Evolutionary conservation across 768 basidiomycete species (phyloP), one percentile per base, ranked within the genome.

Genomic region (Boletus vinaceobasis): DNA sequence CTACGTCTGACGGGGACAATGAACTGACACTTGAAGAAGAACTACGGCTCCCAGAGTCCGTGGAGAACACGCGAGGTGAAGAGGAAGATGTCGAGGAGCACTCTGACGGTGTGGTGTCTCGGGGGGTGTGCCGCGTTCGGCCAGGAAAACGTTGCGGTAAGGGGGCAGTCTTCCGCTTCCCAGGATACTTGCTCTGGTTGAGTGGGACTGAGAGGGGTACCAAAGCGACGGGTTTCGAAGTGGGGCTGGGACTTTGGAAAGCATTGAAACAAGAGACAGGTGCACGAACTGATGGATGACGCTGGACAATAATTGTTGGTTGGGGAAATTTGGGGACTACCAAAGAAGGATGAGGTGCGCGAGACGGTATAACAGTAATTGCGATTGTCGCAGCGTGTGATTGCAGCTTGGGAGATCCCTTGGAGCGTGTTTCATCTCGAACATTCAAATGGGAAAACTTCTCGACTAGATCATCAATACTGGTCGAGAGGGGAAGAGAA

Each of bases 311-410:
- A 1, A 8, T 32, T 13, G 11, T 33, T 7, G 52, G 26, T 17
- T 26, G 52, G 36, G 0, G 17, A 19, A 53, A 48, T 21, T 23
- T n/a, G 50, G n/a, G 1, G 2, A 40, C 21, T 14, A 64, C 26
- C 11, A 52, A 5, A 1, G 60, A 56, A 5, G 63, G 58, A 26
- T 66, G 63, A 19, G 63, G 63, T 23, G 63, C 64, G 27, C 35
- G 31, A 19, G 53, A 44, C 1, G 52, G 60, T 51, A 49, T 33
- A 15, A 63, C 49, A 29, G 64, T 65, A 7, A 37, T 37, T 7
- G 36, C 36, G 17, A 14, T 14, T 5, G 36, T 37, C 36, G 17
- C 36, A 19, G 64, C 55, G n/a, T 49, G 23, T 0, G 57, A 55
- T n/a, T 27, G 43, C 15, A 33, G 5, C 21, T 29, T 23, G 6